Percentiles rank a stretch among this genome's conserved stretches.
Evolutionary conservation across 2,329 filamentous ascomycete species (phyloP).

Genomic region (Alternaria alternata): DNA sequence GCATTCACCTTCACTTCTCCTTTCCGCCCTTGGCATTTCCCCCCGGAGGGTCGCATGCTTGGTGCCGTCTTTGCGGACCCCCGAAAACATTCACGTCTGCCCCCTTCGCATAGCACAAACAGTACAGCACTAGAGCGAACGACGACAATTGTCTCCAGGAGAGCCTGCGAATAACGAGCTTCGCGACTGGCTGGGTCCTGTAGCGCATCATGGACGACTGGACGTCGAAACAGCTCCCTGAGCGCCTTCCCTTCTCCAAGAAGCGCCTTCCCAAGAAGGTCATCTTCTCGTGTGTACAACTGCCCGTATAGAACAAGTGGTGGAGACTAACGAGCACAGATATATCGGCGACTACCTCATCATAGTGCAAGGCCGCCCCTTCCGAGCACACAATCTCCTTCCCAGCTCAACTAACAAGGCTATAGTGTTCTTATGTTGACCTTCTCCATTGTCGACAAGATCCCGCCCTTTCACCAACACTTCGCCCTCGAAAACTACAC

Average conservation of each 20-base stretch:
- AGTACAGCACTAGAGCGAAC: background rate
- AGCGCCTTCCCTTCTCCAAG: constrained; percentile 63
- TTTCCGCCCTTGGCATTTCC: constrained; percentile 34
- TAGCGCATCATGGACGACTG: constrained; percentile 46
- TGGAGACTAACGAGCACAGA: constrained; percentile 47
- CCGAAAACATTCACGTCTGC: constrained; percentile 13
- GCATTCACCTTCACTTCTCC: constrained; percentile 18
- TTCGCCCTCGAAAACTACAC: constrained; percentile 66
- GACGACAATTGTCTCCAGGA: background rate
- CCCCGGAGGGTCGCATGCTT: constrained; percentile 42
- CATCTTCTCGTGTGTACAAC: constrained; percentile 59
- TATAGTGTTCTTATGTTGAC: constrained; percentile 59
- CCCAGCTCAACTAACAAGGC: constrained; percentile 20
- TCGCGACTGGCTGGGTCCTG: constrained; percentile 24
- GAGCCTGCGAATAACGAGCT: constrained; percentile 5
- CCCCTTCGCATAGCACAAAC: background rate
- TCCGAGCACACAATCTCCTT: constrained; percentile 46
- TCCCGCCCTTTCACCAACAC: constrained; percentile 64
- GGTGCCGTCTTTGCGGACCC: constrained; percentile 23
- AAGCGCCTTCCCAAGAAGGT: constrained; percentile 60
- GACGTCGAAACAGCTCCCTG: constrained; percentile 48
- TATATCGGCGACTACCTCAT: constrained; percentile 68
- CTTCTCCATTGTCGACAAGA: constrained; percentile 63
- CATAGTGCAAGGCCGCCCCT: constrained; percentile 57
- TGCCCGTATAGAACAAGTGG: background rate